Evolutionary conservation across 306 rosid genomes (phyloP).

Genomic region (Rosa chinensis): DNA sequence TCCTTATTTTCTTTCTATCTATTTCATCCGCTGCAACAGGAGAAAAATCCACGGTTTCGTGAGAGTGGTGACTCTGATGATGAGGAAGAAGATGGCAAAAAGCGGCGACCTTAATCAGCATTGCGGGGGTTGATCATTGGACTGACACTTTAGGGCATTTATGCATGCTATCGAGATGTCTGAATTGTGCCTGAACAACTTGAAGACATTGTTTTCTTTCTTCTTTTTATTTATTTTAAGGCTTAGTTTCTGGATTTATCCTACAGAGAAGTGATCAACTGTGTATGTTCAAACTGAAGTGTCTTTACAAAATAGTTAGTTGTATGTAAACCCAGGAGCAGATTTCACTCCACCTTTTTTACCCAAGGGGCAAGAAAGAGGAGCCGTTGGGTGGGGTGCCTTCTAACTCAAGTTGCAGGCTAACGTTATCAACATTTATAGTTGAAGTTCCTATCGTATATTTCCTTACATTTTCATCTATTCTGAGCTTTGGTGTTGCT

Average conservation of each 20-base stretch:
- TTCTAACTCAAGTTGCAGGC: neutral
- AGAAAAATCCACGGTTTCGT: conserved; percentile 95
- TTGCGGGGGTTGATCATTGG: neutral
- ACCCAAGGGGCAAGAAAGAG: neutral
- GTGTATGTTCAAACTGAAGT: conserved; percentile 4
- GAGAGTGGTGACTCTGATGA: conserved; percentile 98
- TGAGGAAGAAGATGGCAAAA: conserved; percentile 83
- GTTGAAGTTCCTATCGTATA: neutral
- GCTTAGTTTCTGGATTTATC: conserved; percentile 9
- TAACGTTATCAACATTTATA: neutral
- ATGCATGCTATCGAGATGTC: neutral
- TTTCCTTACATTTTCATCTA: neutral
- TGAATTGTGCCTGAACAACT: neutral
- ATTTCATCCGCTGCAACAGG: conserved; percentile 50
- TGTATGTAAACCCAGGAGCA: neutral
- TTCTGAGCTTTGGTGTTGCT: neutral
- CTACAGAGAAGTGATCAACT: neutral
- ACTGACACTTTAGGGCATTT: neutral
- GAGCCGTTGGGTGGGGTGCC: neutral
- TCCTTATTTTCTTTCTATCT: neutral
- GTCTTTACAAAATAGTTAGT: neutral
- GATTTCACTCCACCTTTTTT: neutral
- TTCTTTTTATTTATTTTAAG: neutral
- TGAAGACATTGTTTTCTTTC: conserved; percentile 10
- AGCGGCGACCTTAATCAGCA: conserved; percentile 38